Percentiles rank a stretch among this genome's conserved stretches.
Conservation (phyloP, 139 green algal genomes). For the Zygnema cylindricum region DNA sequence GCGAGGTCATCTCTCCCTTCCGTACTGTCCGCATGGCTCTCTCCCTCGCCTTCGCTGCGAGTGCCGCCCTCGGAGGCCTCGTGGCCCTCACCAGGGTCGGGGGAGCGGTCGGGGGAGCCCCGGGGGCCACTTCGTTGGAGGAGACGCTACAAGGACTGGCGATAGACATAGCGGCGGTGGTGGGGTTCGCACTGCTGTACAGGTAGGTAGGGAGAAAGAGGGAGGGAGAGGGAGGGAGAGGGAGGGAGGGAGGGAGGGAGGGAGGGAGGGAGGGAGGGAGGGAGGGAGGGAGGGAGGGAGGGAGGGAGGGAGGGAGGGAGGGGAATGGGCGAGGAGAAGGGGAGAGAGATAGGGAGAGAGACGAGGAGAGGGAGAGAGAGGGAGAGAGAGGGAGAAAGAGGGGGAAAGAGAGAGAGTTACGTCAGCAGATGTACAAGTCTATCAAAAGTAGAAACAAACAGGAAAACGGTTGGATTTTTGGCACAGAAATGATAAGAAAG, state of each 20-base stretch:
- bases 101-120: constrained; percentile 31
- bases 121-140: constrained; percentile 30
- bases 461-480: no score
- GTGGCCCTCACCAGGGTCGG: constrained; percentile 32
- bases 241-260: neutral
- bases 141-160: constrained; percentile 44
- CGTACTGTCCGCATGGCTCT: constrained; percentile 59
- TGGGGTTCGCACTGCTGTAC: constrained; percentile 7
- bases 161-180: constrained; percentile 49
- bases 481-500: neutral
- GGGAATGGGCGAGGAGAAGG: neutral
- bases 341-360: neutral
- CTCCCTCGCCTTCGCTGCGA: constrained; percentile 46
- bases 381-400: neutral
- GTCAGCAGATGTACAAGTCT: neutral
- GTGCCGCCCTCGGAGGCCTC: constrained; percentile 32
- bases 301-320: neutral
- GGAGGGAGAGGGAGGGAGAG: neutral
- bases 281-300: neutral
- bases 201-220: neutral
- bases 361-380: neutral
- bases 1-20: constrained; percentile 52
- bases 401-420: neutral
- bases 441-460: no score
- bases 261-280: neutral